phyloP scores from a whole-genome alignment of 1,284 basidiomycete genomes.

The Ustilago shanxiensis region DNA sequence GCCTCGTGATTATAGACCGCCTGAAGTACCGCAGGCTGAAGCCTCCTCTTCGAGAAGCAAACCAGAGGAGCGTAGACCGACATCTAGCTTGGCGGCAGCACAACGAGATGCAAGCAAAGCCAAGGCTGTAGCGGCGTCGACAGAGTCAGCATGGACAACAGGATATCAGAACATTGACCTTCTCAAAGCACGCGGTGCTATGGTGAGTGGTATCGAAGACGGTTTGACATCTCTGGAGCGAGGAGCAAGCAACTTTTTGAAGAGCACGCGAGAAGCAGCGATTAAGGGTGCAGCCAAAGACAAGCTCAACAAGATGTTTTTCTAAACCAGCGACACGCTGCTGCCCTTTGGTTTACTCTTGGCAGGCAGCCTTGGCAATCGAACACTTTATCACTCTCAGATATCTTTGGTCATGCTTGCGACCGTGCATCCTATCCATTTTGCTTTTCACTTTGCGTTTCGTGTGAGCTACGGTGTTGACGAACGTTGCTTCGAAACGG shows the following conservation, averaged over 20 bases:
- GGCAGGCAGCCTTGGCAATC: background rate
- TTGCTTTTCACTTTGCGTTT: background rate
- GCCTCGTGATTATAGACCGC: constrained; percentile 35
- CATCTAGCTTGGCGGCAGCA: constrained; percentile 16
- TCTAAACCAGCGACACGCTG: constrained; percentile 6
- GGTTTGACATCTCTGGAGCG: constrained; percentile 55
- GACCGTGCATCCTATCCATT: background rate
- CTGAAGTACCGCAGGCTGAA: constrained; percentile 7
- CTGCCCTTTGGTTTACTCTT: background rate
- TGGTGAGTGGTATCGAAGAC: constrained; percentile 60
- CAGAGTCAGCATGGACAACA: constrained; percentile 27
- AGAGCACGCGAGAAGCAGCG: constrained; percentile 60
- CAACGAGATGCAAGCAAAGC: constrained; percentile 42
- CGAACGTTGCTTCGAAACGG: background rate
- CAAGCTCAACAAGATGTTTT: constrained; percentile 56
- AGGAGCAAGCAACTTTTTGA: constrained; percentile 59
- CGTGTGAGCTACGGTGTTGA: background rate
- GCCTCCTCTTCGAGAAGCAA: background rate
- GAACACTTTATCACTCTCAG: background rate
- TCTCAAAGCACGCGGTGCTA: constrained; percentile 53
- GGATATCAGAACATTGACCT: constrained; percentile 52
- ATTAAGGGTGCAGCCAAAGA: constrained; percentile 60
- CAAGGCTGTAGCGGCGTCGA: constrained; percentile 33
- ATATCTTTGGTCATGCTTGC: background rate
- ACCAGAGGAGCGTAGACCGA: constrained; percentile 4